A percentile compares a stretch with the other conserved stretches of the same genome.
Evolutionary conservation across 106 monocot species (phyloP).

Genomic region (Acorus gramineus): DNA sequence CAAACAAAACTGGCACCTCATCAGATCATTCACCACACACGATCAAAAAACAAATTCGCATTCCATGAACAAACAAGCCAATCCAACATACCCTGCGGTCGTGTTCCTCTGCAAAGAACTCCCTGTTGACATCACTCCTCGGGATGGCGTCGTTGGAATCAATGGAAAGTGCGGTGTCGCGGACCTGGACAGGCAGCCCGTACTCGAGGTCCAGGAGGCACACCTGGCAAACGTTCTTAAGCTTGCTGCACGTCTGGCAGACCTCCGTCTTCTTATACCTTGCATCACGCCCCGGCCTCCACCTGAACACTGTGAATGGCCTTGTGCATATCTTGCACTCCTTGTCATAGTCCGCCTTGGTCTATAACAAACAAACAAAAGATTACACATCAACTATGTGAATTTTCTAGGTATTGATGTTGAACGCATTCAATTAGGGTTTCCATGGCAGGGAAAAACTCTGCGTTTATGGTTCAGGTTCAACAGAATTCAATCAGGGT

Average conservation of each 20-base stretch:
- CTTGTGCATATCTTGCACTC: slow-evolving; percentile 98
- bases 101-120: slow-evolving; percentile 98
- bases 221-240: slow-evolving; percentile 91
- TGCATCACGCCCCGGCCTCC: slow-evolving; percentile 92
- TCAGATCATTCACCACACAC: no score
- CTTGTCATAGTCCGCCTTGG: slow-evolving; percentile 86
- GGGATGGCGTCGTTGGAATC: slow-evolving; percentile 95
- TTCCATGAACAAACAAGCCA: background rate
- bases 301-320: slow-evolving; percentile 94
- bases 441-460: no score
- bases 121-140: slow-evolving; percentile 90
- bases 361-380: slow-evolving; percentile 22
- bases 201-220: slow-evolving; percentile 96
- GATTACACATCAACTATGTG: background rate
- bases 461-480: no score
- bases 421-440: no score
- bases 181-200: slow-evolving; percentile 92
- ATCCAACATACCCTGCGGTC: slow-evolving; percentile 73
- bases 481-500: no score
- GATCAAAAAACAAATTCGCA: background rate
- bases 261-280: slow-evolving; percentile 78
- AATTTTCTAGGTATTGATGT: no score
- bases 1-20: no score
- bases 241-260: slow-evolving; percentile 79
- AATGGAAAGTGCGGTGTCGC: slow-evolving; percentile 85